Evolutionary conservation across 306 rosid genomes (phyloP).

Genomic region (Gynostemma pentaphyllum): DNA sequence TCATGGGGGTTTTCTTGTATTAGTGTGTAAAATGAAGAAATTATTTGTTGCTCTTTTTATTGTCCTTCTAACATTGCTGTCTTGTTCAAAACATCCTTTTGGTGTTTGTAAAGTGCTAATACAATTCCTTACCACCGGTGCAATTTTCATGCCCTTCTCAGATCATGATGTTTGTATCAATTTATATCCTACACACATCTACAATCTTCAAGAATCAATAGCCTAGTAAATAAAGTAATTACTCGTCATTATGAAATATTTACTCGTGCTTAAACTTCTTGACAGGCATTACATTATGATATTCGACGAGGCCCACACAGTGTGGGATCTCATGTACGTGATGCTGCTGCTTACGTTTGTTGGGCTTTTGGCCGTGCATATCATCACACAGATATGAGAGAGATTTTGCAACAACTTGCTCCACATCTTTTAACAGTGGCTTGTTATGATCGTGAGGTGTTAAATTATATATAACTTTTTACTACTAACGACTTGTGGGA

Average conservation of each 20-base stretch:
- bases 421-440: slow-evolving; percentile 88
- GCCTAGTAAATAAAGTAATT: not conserved
- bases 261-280: slow-evolving; percentile 8
- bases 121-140: too few relatives aligned
- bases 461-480: slow-evolving; percentile 1
- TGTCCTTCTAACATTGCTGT: too few relatives aligned
- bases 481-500: not conserved
- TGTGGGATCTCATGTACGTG: slow-evolving; percentile 97
- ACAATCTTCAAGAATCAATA: not conserved
- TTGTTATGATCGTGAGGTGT: slow-evolving; percentile 96
- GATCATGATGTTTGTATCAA: not conserved
- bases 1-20: too few relatives aligned
- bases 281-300: slow-evolving; percentile 90
- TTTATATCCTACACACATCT: not conserved
- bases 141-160: too few relatives aligned
- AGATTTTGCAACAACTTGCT: slow-evolving; percentile 65
- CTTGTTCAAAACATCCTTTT: too few relatives aligned
- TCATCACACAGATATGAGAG: slow-evolving; percentile 71
- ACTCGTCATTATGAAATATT: not conserved
- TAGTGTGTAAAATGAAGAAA: too few relatives aligned
- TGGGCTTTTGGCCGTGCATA: slow-evolving; percentile 99
- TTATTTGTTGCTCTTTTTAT: too few relatives aligned
- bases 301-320: slow-evolving; percentile 98
- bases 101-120: too few relatives aligned
- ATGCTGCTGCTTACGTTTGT: slow-evolving; percentile 96